phyloP scores from a whole-genome alignment of 371 early-diverging fungal species.

The Capniomyces stellatus region DNA sequence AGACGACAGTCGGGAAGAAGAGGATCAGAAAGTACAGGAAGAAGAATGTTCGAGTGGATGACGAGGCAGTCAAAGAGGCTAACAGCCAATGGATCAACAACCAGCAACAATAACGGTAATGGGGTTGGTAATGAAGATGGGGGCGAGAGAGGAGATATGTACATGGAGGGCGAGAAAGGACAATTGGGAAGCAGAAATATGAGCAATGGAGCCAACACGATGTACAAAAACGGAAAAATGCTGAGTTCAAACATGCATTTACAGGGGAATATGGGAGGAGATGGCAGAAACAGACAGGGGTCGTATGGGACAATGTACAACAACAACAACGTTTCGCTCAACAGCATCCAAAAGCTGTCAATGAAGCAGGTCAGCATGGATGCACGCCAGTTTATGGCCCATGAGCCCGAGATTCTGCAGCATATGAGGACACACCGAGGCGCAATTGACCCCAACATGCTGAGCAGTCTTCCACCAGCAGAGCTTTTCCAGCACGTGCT shows the following conservation, averaged over 20 bases:
- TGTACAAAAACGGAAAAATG: no score
- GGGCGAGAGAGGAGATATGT: no score
- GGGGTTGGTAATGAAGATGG: no score
- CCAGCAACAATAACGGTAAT: background rate
- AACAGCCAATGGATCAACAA: background rate
- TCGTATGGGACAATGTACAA: background rate
- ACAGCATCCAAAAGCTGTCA: no score
- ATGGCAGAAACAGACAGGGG: no score
- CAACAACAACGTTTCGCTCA: background rate
- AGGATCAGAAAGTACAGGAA: background rate
- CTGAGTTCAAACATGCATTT: background rate
- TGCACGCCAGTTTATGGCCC: slow-evolving; percentile 14
- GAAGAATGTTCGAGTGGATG: background rate
- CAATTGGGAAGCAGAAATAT: no score
- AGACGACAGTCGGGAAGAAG: background rate
- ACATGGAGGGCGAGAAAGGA: no score
- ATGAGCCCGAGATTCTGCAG: slow-evolving; percentile 23
- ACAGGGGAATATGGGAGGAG: no score
- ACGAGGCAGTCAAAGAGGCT: background rate
- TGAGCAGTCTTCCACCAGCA: slow-evolving; percentile 50
- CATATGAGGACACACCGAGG: slow-evolving; percentile 57
- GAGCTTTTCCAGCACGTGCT: slow-evolving; percentile 50
- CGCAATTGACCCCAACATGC: slow-evolving; percentile 53
- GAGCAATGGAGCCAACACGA: background rate
- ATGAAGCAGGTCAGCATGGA: no score